These are phyloP conservation scores for Boletus coffeatus DNA, from an alignment of 1,284 basidiomycete species.

Conservation along the genomic window DNA sequence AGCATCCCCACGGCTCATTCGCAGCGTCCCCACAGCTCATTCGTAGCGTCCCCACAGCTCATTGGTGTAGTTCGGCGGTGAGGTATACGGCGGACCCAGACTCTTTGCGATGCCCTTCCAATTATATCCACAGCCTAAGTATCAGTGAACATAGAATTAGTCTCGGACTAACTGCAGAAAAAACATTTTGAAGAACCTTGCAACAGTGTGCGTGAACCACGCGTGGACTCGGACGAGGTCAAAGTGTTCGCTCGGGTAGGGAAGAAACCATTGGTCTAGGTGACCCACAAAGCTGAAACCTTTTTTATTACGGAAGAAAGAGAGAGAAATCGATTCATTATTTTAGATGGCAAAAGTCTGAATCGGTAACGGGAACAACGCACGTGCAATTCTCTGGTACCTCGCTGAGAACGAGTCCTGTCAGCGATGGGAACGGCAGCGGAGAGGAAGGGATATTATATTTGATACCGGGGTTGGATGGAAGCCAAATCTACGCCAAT, in stretches of 20 bases:
- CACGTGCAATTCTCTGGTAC: slow-evolving; percentile 68
- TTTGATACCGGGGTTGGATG: slow-evolving; percentile 55
- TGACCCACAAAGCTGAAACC: slow-evolving; percentile 60
- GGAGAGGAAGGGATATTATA: slow-evolving; percentile 4
- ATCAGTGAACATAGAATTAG: too few species aligned
- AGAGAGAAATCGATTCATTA: slow-evolving; percentile 1
- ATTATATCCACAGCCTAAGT: too few species aligned
- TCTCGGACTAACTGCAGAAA: too few species aligned
- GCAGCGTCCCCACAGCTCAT: not conserved
- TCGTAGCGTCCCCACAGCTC: too few species aligned
- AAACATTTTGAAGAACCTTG: too few species aligned
- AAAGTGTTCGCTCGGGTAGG: slow-evolving; percentile 56
- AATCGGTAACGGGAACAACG: slow-evolving; percentile 20
- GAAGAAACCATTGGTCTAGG: slow-evolving; percentile 49
- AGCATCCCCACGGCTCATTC: not conserved
- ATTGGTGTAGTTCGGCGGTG: not conserved
- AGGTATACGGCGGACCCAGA: too few species aligned
- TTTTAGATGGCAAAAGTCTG: slow-evolving; percentile 3
- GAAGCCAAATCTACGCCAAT: slow-evolving; percentile 65
- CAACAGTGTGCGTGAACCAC: slow-evolving; percentile 48
- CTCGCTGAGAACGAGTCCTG: slow-evolving; percentile 33
- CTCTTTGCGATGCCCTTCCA: too few species aligned
- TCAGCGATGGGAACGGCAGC: slow-evolving; percentile 13
- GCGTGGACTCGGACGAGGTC: slow-evolving; percentile 53
- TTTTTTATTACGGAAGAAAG: not conserved